Base-by-base conservation (phyloP, 805 yeast species). In the Candida pseudoglaebosa region DNA sequence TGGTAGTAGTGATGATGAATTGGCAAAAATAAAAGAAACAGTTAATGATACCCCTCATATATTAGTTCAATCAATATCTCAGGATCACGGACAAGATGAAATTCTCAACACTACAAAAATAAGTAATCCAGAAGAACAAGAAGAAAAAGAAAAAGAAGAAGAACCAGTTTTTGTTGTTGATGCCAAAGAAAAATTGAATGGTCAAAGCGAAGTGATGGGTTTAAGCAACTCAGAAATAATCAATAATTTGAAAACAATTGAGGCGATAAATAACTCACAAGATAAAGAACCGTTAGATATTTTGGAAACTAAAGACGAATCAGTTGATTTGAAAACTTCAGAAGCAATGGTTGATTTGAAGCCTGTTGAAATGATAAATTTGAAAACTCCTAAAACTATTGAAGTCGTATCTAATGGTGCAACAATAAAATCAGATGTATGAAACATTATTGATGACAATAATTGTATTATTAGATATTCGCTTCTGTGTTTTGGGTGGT, bases 1-100 rank as follows among this genome's bases (percentile, higher is more conserved):
- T 14, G 24, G 28, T n/a, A 26, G 33, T 31, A 39, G 34, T 20
- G 38, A 33, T 6, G 36, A 33, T 14, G 36, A 33, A 33, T 33
- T 24, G 8, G 28, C 36, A 13, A 33, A 33, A 22, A 22, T 33
- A 20, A 20, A 32, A 16, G 19, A 26, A 15, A 10, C 12, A 7
- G 12, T 7, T 5, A 7, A 5, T 5, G 12, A n/a, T 26, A n/a
- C 29, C 15, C 29, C 29, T 10, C 15, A 26, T 26, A 26, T 26
- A 6, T 5, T 26, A 10, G 29, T 26, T n/a, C 15, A 26, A 26
- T 26, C 29, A 12, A 10, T 26, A n/a, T n/a, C n/a, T n/a, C n/a
- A n/a, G n/a, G n/a, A n/a, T n/a, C n/a, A n/a, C n/a, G n/a, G n/a
- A n/a, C n/a, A n/a, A n/a, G n/a, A n/a, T n/a, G n/a, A n/a, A n/a